phyloP scores from a whole-genome alignment of 2,329 filamentous ascomycete genomes.

The Alternaria ventricosa region DNA sequence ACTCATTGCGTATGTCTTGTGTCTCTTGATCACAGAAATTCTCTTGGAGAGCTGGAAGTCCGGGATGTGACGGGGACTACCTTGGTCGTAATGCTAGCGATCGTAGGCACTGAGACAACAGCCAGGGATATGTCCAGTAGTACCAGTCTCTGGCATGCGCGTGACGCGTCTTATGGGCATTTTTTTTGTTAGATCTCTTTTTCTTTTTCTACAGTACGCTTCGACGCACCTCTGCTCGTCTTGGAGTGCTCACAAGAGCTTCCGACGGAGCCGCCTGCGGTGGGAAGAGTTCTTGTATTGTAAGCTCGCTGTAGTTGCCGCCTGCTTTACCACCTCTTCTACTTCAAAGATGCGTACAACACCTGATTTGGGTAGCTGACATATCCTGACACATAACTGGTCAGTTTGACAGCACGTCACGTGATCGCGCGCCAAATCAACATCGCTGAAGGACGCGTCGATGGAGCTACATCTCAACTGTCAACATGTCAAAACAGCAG shows the following conservation, averaged over 20 bases:
- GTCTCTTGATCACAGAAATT: neutral
- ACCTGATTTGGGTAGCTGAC: neutral
- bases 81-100: neutral
- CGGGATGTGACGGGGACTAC: neutral
- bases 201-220: neutral
- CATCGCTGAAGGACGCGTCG: neutral
- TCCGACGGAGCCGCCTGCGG: neutral
- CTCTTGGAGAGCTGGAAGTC: neutral
- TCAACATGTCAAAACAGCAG: slow-evolving; percentile 27
- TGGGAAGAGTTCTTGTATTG: neutral
- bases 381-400: slow-evolving; percentile 24
- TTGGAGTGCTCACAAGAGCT: neutral
- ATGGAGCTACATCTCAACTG: neutral
- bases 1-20: neutral
- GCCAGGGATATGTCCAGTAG: neutral
- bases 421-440: slow-evolving; percentile 36
- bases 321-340: neutral
- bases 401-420: slow-evolving; percentile 42
- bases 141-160: neutral
- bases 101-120: neutral
- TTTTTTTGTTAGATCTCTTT: neutral
- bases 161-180: neutral
- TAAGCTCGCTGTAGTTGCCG: neutral
- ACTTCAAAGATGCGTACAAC: neutral
- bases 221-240: neutral